Evolutionary conservation across 805 yeast species (phyloP), one percentile per base, ranked within the genome.

Genomic region (Sugiyamaella lignohabitans): DNA sequence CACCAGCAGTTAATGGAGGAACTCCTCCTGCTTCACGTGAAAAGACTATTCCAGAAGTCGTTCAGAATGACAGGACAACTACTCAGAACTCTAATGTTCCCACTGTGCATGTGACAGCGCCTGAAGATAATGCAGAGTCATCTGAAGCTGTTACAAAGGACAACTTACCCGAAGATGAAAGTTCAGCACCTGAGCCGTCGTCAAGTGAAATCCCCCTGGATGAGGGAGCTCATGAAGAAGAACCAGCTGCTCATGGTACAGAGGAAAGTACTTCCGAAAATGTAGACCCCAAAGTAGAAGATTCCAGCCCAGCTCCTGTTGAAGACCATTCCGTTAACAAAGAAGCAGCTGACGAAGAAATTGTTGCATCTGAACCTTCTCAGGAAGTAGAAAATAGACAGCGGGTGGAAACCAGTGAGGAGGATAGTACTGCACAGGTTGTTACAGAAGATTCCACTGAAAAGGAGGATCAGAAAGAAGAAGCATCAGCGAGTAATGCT

Each of bases 31-130:
- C 40, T 43, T 46, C 39, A 34, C 29, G 42, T 18, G 56, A 46
- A 22, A 53, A 46, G n/a, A 37, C 35, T 21, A 51, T 38, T 6
- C 50, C 51, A 21, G 54, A 53, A 38, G 43, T 58, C 23, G 52
- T 40, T 27, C 51, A 42, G 29, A 58, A 49, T 23, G 53, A 48
- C 17, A 54, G 52, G 19, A 54, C 47, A n/a, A n/a, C n/a, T n/a
- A n/a, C n/a, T n/a, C n/a, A n/a, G n/a, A 27, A 27, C 14, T 27
- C 32, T 14, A 27, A 27, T 27, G 14, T 27, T 27, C 32, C 32
- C 14, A 41, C 54, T 21, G 58, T 43, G 38, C 51, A 52, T 38
- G 49, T 16, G 17, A 46, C 29, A 16, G 40, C n/a, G 10, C 27
- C 35, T 16, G 54, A 53, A 47, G 48, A 32, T 3, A 42, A 19